phyloP scores from a whole-genome alignment of 306 rosid species.

The Vigna radiata region DNA sequence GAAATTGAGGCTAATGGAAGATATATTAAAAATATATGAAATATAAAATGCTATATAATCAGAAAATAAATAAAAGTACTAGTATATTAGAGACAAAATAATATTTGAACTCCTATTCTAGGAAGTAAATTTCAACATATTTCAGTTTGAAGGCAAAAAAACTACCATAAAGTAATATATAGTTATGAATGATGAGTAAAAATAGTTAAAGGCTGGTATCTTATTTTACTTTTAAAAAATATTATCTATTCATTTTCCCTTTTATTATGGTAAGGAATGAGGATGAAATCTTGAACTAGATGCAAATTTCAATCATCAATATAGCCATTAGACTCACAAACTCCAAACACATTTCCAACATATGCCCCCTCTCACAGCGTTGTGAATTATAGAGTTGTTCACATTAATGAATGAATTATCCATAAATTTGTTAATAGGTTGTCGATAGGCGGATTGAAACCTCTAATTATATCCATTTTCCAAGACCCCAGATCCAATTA shows the following conservation, averaged over 20 bases:
- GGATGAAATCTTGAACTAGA: conserved; percentile 61
- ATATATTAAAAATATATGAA: not conserved
- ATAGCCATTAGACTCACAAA: conserved; percentile 51
- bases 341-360: conserved; percentile 49
- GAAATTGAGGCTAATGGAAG: not conserved
- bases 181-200: not conserved
- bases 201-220: no score
- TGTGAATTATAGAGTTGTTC: conserved; percentile 62
- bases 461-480: conserved; percentile 57
- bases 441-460: conserved; percentile 54
- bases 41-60: not conserved
- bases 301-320: conserved; percentile 58
- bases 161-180: not conserved
- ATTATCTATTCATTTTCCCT: not conserved
- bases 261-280: conserved; percentile 61
- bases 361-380: conserved; percentile 51
- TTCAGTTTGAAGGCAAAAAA: not conserved
- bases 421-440: conserved; percentile 51
- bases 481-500: conserved; percentile 51
- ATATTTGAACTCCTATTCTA: not conserved
- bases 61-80: not conserved
- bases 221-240: not conserved
- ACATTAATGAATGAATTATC: conserved; percentile 56
- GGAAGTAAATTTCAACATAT: not conserved
- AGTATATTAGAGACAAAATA: not conserved